phyloP scores from a whole-genome alignment of 306 rosid species.

The Coriaria nepalensis region DNA sequence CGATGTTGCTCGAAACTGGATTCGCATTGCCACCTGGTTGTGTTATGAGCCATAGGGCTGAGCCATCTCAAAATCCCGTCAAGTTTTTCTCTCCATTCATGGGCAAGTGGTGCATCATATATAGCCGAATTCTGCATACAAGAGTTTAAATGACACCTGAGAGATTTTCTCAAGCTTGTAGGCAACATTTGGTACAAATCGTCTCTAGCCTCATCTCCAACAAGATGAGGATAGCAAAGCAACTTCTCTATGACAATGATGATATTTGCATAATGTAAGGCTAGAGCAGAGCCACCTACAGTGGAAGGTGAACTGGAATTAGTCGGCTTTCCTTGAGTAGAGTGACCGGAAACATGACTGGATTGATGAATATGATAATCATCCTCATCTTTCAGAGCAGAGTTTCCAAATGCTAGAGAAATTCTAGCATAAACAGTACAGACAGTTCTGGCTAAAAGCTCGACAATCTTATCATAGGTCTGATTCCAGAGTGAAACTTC shows the following conservation, averaged over 20 bases:
- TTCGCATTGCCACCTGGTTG: conserved; percentile 95
- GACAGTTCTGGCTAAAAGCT: conserved; percentile 74
- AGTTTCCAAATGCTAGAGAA: conserved; percentile 41
- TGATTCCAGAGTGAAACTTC: conserved; percentile 83
- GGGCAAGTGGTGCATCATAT: conserved; percentile 96
- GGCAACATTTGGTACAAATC: conserved; percentile 90
- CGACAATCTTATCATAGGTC: conserved; percentile 84
- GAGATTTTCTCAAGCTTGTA: conserved; percentile 55
- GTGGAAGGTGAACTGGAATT: conserved; percentile 48
- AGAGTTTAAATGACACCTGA: conserved; percentile 62
- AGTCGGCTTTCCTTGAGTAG: conserved; percentile 14
- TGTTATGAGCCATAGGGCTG: conserved; percentile 72
- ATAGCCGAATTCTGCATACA: conserved; percentile 68
- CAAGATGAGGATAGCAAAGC: conserved; percentile 77
- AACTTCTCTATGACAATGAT: conserved; percentile 74
- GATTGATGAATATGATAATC: conserved; percentile 27
- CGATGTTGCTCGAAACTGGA: conserved; percentile 82
- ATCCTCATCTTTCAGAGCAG: conserved; percentile 29
- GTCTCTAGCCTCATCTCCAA: conserved; percentile 85
- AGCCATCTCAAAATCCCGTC: conserved; percentile 71
- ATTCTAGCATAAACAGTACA: conserved; percentile 78
- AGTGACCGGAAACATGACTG: conserved; percentile 29
- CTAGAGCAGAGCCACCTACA: conserved; percentile 80
- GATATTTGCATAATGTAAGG: conserved; percentile 90
- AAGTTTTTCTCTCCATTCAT: conserved; percentile 78